Conservation (phyloP, 305 asterid species). For the Fraxinus velutina region DNA sequence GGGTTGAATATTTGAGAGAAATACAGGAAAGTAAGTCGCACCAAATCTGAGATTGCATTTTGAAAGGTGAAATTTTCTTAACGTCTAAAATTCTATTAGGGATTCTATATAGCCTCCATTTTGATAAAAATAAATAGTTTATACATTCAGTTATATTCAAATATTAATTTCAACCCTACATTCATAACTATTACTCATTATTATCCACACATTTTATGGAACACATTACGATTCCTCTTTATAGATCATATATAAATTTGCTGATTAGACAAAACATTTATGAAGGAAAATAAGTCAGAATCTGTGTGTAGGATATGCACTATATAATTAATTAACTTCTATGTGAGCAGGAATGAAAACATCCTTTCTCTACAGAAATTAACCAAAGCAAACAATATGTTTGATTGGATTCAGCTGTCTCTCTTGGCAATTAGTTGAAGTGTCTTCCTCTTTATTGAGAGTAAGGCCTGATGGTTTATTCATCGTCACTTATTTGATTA, state of each 20-base stretch:
- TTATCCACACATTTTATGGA: neutral
- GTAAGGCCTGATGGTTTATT: neutral
- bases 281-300: neutral
- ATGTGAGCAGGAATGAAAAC: neutral
- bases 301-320: neutral
- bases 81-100: neutral
- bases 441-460: neutral
- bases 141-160: neutral
- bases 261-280: neutral
- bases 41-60: conserved; percentile 6
- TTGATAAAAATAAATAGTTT: neutral
- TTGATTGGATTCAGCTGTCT: too few species aligned
- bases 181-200: neutral
- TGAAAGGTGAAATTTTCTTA: neutral
- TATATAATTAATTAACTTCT: neutral
- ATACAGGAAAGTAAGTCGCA: conserved; percentile 10
- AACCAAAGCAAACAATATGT: neutral
- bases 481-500: neutral
- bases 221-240: neutral
- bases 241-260: neutral
- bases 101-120: neutral
- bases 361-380: neutral
- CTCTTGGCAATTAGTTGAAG: neutral
- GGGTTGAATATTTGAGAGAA: conserved; percentile 22
- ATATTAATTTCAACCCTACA: neutral